phyloP scores from a whole-genome alignment of 2,329 filamentous ascomycete genomes.

The Colletotrichum plurivorum region DNA sequence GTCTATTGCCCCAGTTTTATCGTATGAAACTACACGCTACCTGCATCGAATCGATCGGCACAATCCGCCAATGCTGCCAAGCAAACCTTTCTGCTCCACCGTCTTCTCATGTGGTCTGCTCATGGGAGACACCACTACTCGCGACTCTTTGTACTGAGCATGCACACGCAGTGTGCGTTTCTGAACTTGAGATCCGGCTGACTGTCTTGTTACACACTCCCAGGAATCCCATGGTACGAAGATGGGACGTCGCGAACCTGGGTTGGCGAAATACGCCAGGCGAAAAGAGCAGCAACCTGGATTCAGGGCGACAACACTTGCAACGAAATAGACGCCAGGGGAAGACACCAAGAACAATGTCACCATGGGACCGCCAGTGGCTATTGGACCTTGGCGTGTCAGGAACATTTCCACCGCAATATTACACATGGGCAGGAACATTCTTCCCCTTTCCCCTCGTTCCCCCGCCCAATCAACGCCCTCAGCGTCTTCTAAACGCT shows the following conservation, averaged over 20 bases:
- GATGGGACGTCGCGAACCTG: no score
- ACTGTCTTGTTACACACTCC: no score
- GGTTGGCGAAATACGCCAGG: no score
- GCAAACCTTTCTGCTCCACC: conserved; percentile 1
- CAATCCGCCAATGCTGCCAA: conserved; percentile 12
- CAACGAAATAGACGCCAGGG: no score
- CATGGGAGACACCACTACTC: background rate
- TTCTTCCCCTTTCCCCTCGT: background rate
- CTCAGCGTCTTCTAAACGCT: background rate
- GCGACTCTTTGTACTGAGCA: background rate
- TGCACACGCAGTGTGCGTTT: no score
- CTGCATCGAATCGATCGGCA: conserved; percentile 20
- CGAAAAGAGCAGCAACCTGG: no score
- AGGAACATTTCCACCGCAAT: background rate
- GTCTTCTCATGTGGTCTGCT: conserved; percentile 2
- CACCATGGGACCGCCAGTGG: no score
- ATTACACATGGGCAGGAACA: background rate
- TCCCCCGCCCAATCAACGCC: conserved; percentile 4
- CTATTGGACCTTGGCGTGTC: background rate
- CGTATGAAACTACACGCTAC: background rate
- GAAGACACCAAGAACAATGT: no score
- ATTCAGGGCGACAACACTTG: no score
- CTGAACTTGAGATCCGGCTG: no score
- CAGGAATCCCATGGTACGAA: no score
- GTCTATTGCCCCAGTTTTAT: background rate